Evolutionary conservation across 495 filamentous ascomycete genomes (phyloP).

Genomic region (Podospora pseudocomata): DNA sequence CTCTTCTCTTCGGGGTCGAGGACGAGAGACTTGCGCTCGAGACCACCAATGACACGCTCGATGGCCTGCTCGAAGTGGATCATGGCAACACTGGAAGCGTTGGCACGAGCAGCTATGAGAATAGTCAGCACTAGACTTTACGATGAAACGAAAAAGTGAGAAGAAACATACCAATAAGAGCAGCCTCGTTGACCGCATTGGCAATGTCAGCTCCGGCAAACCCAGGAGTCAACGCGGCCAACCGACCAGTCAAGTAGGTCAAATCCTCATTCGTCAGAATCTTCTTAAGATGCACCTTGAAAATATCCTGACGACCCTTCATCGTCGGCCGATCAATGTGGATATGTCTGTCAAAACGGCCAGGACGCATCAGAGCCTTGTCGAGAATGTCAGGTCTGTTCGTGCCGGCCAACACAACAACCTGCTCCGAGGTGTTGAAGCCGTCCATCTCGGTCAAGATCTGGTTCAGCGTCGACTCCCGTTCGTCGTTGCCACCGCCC

Average conservation of each 20-base stretch:
- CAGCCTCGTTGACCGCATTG: constrained; percentile 96
- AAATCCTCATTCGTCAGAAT: constrained; percentile 87
- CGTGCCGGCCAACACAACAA: constrained; percentile 96
- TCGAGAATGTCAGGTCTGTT: constrained; percentile 93
- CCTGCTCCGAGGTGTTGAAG: constrained; percentile 95
- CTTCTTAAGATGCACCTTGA: constrained; percentile 86
- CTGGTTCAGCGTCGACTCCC: constrained; percentile 94
- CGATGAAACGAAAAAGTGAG: constrained; percentile 3
- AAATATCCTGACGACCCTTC: constrained; percentile 95
- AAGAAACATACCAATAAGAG: constrained; percentile 76
- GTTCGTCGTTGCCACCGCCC: constrained; percentile 91
- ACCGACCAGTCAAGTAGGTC: constrained; percentile 78
- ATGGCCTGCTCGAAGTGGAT: constrained; percentile 94
- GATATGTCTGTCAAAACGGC: constrained; percentile 95
- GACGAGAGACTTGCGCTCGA: constrained; percentile 94
- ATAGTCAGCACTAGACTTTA: constrained; percentile 32
- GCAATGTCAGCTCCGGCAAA: constrained; percentile 98
- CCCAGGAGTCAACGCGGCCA: constrained; percentile 88
- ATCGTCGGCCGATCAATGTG: constrained; percentile 90
- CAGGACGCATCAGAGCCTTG: constrained; percentile 91
- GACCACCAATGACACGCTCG: constrained; percentile 90
- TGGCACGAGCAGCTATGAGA: constrained; percentile 69
- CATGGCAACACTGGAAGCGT: constrained; percentile 74
- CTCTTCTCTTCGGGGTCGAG: constrained; percentile 89
- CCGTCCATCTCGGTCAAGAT: constrained; percentile 99